A percentile compares a stretch with the other conserved stretches of the same genome.
Conservation (phyloP, 176 grass and related monocot genomes). For the Miscanthus lutarioriparius region DNA sequence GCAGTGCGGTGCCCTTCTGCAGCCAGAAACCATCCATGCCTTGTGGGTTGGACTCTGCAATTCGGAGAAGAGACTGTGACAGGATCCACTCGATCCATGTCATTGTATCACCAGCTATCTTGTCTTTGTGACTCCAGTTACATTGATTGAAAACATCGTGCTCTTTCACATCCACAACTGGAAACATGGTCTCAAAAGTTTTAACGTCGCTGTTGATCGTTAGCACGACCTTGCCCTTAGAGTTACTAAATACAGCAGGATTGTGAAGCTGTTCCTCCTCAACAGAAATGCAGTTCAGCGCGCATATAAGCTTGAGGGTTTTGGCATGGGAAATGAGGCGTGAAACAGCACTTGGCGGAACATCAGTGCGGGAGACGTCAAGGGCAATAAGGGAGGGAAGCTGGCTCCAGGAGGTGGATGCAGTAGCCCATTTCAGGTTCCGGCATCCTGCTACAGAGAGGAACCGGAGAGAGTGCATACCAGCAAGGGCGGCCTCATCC, state of each 20-base stretch:
- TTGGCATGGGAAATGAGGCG: slow-evolving; percentile 73
- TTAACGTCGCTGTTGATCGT: slow-evolving; percentile 59
- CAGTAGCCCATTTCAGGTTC: slow-evolving; percentile 84
- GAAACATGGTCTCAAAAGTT: slow-evolving; percentile 58
- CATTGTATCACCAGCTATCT: slow-evolving; percentile 60
- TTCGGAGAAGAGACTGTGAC: slow-evolving; percentile 77
- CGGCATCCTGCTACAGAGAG: slow-evolving; percentile 82
- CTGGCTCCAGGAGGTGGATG: slow-evolving; percentile 69
- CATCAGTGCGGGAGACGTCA: slow-evolving; percentile 85
- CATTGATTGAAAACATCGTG: slow-evolving; percentile 63
- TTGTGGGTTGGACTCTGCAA: slow-evolving; percentile 69
- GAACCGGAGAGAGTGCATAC: slow-evolving; percentile 69
- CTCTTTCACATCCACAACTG: slow-evolving; percentile 45
- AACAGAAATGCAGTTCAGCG: slow-evolving; percentile 62
- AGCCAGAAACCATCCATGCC: slow-evolving; percentile 94
- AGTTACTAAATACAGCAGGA: slow-evolving; percentile 61
- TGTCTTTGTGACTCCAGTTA: slow-evolving; percentile 56
- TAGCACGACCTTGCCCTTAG: slow-evolving; percentile 83
- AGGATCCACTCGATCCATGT: slow-evolving; percentile 89
- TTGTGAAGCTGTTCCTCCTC: slow-evolving; percentile 74
- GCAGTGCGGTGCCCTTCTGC: slow-evolving; percentile 72
- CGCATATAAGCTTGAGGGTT: slow-evolving; percentile 69
- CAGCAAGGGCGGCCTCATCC: slow-evolving; percentile 68
- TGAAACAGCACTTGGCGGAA: slow-evolving; percentile 59
- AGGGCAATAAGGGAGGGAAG: slow-evolving; percentile 73